Base-by-base conservation (phyloP, 2,329 filamentous ascomycete genomes). In the Arthrobotrys musiformis region DNA sequence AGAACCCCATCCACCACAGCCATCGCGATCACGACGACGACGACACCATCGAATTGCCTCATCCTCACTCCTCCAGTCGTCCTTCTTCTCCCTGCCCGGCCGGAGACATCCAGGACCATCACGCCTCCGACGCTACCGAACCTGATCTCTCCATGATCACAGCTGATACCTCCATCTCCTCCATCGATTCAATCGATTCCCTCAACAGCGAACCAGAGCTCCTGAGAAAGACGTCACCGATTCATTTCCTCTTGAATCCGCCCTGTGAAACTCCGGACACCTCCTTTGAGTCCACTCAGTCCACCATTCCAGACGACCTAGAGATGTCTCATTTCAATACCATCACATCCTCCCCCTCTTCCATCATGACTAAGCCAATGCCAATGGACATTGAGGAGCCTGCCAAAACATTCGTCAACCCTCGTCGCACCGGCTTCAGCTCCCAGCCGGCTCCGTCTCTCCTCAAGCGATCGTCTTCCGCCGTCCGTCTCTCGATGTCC, bases 401-500 rank as follows among this genome's bases (percentile, higher is more conserved):
- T 44, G n/a, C 69, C 58, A 44, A 68, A 64, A 52, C 70, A 0
- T 77, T 46, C 46, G 63, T 70, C 56, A 79, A 76, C 48, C 78
- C 75, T 22, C 58, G 73, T n/a, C 73, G 73, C 33, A 46, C 40
- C 5, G 73, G 73, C 33, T 33, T 77, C 9, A 54, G 52, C 7
- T 24, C 50, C 19, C 56, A 67, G 24, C 79, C 77, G 2, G 33
- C 48, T n/a, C 80, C 80, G n/a, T 61, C 54, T 7, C 76, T 81
- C 26, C 69, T 80, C 40, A 79, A 79, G 48, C 73, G 79, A 9
- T 79, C 78, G 1, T 79, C 79, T 1, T 81, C 80, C 6, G 73
- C 70, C 4, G 70, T 81, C 35, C 79, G 80, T 35, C 77, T 81
- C 4, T 80, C 80, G 0, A 81, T 80, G 24, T 79, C 79, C 6